Base-by-base conservation (phyloP, 2,329 filamentous ascomycete species). In the Botryotinia calthae region DNA sequence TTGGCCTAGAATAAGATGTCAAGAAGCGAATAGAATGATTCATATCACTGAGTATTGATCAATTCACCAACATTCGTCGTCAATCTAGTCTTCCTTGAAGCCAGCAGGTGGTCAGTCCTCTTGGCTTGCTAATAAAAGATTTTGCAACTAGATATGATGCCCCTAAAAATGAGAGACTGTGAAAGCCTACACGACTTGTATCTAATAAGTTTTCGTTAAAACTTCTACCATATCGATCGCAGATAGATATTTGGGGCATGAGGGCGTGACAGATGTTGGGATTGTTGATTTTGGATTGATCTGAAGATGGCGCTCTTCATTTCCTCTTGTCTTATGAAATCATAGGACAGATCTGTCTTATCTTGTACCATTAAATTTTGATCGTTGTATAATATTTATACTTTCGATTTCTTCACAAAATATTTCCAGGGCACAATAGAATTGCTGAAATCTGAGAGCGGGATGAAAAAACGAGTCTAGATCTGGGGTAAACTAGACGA, bases 1-100 rank as follows among this genome's bases (percentile, higher is more conserved):
- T n/a, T n/a, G 4, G 2, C 25, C 25, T 51, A 2, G 3, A 16
- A 1, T n/a, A 14, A n/a, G 10, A n/a, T 51, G 1, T n/a, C 5
- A n/a, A 54, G 5, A 54, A n/a, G 25, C n/a, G 48, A 54, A 54
- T n/a, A 1, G 6, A 0, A 54, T 3, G 48, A 14, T 51, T 51
- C 25, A 51, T 14, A n/a, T n/a, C 48, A 51, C 12, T 51, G 25
- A n/a, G 48, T 51, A n/a, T 6, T n/a, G 48, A 51, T n/a, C 2
- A 7, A 12, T 16, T n/a, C 25, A n/a, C 48, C 48, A 54, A 54
- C 4, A n/a, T 16, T 2, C 48, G 12, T 54, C 7, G 25, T n/a
- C 25, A 4, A 54, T n/a, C 48, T n/a, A 1, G 12, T 54, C 0
- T 54, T 54, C 25, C 25, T 54, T 4, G 25, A n/a, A 5, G 14